Conservation (phyloP, 805 yeast species). For the Teunomyces tritomae region DNA sequence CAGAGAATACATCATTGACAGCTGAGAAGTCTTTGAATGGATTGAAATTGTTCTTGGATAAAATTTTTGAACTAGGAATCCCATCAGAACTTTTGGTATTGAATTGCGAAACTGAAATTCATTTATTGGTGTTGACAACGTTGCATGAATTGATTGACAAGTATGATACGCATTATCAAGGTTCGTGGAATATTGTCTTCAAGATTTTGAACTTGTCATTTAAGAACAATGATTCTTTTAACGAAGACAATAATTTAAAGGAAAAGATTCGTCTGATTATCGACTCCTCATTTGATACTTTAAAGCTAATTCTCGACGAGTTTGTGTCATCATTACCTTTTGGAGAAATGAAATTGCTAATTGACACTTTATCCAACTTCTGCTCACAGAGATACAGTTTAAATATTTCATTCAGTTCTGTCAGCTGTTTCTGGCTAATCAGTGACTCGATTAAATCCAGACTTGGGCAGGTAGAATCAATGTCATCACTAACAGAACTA, state of each 20-base stretch:
- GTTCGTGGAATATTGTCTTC: constrained; percentile 77
- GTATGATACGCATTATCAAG: constrained; percentile 57
- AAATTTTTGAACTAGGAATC: constrained; percentile 35
- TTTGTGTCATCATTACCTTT: constrained; percentile 72
- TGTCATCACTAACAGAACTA: constrained; percentile 1
- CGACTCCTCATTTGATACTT: constrained; percentile 73
- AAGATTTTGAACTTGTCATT: constrained; percentile 61
- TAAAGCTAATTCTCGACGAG: constrained; percentile 83
- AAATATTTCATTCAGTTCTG: constrained; percentile 86
- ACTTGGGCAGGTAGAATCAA: constrained; percentile 1
- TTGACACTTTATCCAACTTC: constrained; percentile 71
- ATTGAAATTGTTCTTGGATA: constrained; percentile 43
- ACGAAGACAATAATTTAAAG: constrained; percentile 29
- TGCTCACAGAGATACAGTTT: constrained; percentile 69
- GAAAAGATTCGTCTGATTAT: constrained; percentile 53
- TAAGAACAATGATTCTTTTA: constrained; percentile 20
- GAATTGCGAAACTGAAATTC: constrained; percentile 66
- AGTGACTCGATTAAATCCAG: constrained; percentile 60
- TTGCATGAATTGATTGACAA: constrained; percentile 74
- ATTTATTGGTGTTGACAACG: constrained; percentile 58
- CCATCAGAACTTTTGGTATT: constrained; percentile 45
- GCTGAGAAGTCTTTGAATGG: constrained; percentile 51
- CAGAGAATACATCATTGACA: constrained; percentile 23
- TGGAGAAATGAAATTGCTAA: constrained; percentile 57
- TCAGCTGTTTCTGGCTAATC: constrained; percentile 88